A percentile compares a stretch with the other conserved stretches of the same genome.
phyloP scores from a whole-genome alignment of 2,329 filamentous ascomycete species.

The Chrysosporium queenslandicum region DNA sequence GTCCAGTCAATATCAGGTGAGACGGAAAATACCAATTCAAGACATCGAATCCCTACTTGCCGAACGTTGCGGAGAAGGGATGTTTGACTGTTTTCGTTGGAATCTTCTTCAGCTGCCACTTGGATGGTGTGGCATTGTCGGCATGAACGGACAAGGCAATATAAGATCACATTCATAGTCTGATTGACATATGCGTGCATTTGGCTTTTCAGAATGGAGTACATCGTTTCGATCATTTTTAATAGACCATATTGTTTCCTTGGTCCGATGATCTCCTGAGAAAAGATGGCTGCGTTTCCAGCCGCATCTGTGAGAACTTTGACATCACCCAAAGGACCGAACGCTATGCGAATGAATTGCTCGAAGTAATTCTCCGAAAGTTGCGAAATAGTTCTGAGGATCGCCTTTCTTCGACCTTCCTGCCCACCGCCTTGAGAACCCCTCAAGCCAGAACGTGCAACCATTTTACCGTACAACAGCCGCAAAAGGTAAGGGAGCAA shows the following conservation, averaged over 20 bases:
- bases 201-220: conserved; percentile 70
- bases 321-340: conserved; percentile 57
- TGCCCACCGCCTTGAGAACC: conserved; percentile 66
- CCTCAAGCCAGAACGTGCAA: conserved; percentile 66
- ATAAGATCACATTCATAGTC: conserved; percentile 67
- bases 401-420: conserved; percentile 61
- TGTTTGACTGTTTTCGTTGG: conserved; percentile 25
- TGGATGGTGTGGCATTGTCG: conserved; percentile 35
- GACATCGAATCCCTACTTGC: conserved; percentile 62
- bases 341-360: conserved; percentile 72
- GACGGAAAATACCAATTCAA: conserved; percentile 67
- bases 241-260: conserved; percentile 84
- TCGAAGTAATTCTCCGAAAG: conserved; percentile 64
- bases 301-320: conserved; percentile 46
- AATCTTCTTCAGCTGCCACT: conserved; percentile 7
- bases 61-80: conserved; percentile 42
- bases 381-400: conserved; percentile 68
- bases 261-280: conserved; percentile 50
- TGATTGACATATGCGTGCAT: conserved; percentile 57
- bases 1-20: conserved; percentile 62
- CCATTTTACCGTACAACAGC: conserved; percentile 78
- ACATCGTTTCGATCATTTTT: conserved; percentile 80
- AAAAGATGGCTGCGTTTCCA: conserved; percentile 46
- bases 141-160: conserved; percentile 65
- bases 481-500: conserved; percentile 81